Percentiles rank a stretch among this genome's conserved stretches.
Evolutionary conservation across 2,329 filamentous ascomycete species (phyloP).

Genomic region (Biscogniauxia marginata): DNA sequence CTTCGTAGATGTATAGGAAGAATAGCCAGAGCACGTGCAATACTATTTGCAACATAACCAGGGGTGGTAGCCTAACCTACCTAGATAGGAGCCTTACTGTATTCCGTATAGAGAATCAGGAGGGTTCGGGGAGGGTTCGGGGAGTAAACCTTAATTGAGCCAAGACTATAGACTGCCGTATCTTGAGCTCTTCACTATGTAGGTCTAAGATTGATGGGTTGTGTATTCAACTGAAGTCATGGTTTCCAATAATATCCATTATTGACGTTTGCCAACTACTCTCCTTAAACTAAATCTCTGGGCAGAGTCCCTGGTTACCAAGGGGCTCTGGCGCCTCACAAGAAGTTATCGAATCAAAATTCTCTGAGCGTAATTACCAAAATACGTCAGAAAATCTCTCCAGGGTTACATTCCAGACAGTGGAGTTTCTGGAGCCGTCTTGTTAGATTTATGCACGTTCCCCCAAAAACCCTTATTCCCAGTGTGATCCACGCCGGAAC

Average conservation of each 20-base stretch:
- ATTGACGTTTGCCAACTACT: neutral
- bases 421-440: neutral
- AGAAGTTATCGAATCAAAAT: neutral
- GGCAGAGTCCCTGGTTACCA: neutral
- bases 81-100: neutral
- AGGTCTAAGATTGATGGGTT: neutral
- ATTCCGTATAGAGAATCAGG: neutral
- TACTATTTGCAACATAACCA: constrained; percentile 1
- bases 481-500: constrained; percentile 15
- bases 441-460: constrained; percentile 6
- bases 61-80: too few species aligned
- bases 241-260: neutral
- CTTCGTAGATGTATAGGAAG: constrained; percentile 10
- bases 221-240: neutral
- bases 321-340: neutral
- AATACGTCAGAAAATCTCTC: neutral
- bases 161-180: neutral
- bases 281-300: neutral
- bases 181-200: neutral
- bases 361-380: neutral
- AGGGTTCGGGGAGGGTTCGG: constrained; percentile 19
- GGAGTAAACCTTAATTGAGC: constrained; percentile 7
- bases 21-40: constrained; percentile 6
- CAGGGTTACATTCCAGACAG: neutral
- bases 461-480: constrained; percentile 9